These are phyloP conservation scores for Fraxinus americana DNA, from an alignment of 257 asterid genomes.

Conservation along the genomic window DNA sequence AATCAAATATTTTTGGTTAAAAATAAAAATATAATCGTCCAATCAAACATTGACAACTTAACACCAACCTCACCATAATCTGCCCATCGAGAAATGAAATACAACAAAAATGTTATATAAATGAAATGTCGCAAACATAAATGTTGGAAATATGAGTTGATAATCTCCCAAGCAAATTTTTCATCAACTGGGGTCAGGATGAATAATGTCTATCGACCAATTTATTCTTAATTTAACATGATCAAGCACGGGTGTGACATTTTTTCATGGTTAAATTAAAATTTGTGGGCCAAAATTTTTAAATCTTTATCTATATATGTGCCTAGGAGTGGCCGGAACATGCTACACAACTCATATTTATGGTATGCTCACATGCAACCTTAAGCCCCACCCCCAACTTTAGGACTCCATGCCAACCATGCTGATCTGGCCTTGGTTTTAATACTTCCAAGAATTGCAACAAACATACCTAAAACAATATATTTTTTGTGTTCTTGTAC, in stretches of 20 bases:
- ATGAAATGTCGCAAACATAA: too few species aligned
- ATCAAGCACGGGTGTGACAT: neutral
- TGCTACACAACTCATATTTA: conserved; percentile 1
- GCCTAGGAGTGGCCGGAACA: neutral
- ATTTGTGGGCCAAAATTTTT: neutral
- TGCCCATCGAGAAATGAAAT: too few species aligned
- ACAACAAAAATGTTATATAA: too few species aligned
- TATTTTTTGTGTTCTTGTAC: neutral
- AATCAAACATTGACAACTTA: too few species aligned
- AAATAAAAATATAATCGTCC: too few species aligned
- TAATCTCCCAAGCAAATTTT: neutral
- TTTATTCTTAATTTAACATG: neutral
- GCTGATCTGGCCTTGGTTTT: neutral
- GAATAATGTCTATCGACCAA: neutral
- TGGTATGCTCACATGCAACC: neutral
- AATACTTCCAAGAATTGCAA: neutral
- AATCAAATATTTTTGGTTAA: too few species aligned
- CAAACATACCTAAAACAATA: neutral
- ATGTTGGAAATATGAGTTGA: neutral
- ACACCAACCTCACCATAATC: too few species aligned
- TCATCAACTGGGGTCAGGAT: neutral
- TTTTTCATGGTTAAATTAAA: neutral
- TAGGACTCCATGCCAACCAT: neutral
- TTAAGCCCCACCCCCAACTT: neutral
- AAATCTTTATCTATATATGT: neutral